A percentile compares a stretch with the other conserved stretches of the same genome.
phyloP scores from a whole-genome alignment of 768 basidiomycete species.

The Dendrothele bispora region DNA sequence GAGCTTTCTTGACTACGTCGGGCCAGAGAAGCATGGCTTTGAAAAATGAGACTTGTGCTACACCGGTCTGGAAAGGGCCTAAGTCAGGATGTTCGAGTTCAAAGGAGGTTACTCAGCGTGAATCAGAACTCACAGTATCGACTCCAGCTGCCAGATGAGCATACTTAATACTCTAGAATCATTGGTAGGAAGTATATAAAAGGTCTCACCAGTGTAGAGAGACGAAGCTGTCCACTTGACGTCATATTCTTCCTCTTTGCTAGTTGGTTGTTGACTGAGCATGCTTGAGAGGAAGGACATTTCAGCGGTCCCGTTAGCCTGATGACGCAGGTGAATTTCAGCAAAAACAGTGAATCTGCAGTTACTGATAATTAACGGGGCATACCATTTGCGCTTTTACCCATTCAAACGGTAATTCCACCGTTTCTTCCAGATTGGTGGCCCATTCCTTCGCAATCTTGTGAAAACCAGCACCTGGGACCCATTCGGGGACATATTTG shows the following conservation, averaged over 20 bases:
- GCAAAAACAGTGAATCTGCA: neutral
- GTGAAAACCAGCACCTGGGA: slow-evolving; percentile 58
- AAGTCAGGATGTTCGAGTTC: slow-evolving; percentile 9
- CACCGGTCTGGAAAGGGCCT: slow-evolving; percentile 21
- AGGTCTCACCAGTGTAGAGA: slow-evolving; percentile 24
- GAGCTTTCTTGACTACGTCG: too few species aligned
- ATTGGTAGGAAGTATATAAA: slow-evolving; percentile 7
- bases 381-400: slow-evolving; percentile 46
- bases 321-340: neutral
- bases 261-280: slow-evolving; percentile 7
- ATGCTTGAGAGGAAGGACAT: slow-evolving; percentile 15
- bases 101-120: neutral
- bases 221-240: slow-evolving; percentile 25
- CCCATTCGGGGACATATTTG: slow-evolving; percentile 48
- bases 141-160: slow-evolving; percentile 18
- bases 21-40: slow-evolving; percentile 25
- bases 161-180: neutral
- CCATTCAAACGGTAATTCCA: slow-evolving; percentile 41
- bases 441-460: slow-evolving; percentile 45
- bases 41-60: slow-evolving; percentile 22
- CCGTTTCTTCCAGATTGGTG: slow-evolving; percentile 39
- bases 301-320: slow-evolving; percentile 15
- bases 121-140: slow-evolving; percentile 15
- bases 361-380: neutral
- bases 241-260: slow-evolving; percentile 13